Base-by-base conservation (phyloP, 1,284 basidiomycete species). In the Sphagnurus paluster region DNA sequence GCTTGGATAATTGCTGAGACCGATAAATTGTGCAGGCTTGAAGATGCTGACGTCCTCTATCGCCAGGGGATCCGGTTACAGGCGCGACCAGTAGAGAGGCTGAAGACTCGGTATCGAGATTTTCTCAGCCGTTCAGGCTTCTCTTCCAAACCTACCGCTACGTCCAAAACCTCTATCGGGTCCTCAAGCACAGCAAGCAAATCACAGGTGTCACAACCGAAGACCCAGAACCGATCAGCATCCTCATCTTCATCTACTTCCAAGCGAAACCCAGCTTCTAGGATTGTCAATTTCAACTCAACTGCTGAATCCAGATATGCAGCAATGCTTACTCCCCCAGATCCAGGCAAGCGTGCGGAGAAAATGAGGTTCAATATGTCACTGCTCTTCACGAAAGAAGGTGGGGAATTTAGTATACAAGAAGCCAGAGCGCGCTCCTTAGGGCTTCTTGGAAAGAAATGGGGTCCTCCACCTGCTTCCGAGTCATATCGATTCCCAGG, bases 11-110 rank as follows among this genome's bases (percentile, higher is more conserved):
- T 8, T 38, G 35, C 37, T n/a, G n/a, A n/a, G n/a, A 39, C 38
- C 43, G 32, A 26, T 25, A 39, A 39, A 39, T 23, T 20, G 49
- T 26, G 25, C 60, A 93, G 89, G 56, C 76, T 72, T 32, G 71
- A 77, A 44, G 86, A 93, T 48, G 93, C 95, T 3, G 92, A 97
- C 54, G 75, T 80, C 37, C 79, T 93, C 16, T 98, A 91, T 69
- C 79, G 79, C 16, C 79, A 88, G 38, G 96, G 95, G 14, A 90
- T 99, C 53, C 77, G 84, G 39, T 84, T 89, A 16, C 80, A 80
- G 52, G 93, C 88, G 7, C 79, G 89, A 11, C 94, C 94, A 1
- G 60, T 90, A 13, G 92, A 94, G 57, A 79, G 93, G 17, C 76
- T 99, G 45, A 94, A 94, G 70, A 82, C 79, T 41, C 77, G 85